Base-by-base conservation (phyloP, 164 flowering plant species). In the Sedum album region DNA sequence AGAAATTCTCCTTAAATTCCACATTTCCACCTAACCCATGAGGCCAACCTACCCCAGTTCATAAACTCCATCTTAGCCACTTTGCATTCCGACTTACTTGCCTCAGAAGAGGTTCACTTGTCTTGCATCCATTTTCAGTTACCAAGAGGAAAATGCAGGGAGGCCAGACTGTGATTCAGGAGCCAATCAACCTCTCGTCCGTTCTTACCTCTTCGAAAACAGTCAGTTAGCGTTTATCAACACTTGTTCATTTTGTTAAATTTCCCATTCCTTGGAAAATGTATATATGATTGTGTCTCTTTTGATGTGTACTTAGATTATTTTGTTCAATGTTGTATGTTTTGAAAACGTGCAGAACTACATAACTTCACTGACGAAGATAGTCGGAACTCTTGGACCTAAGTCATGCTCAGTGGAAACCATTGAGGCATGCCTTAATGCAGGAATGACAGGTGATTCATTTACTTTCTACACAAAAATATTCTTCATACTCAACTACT, bases 341-440 rank as follows among this genome's bases (percentile, higher is more conserved):
- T 10, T 4, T 15, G 41, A n/a, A n/a, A n/a, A 42, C 18, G 65
- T 63, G 78, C 77, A 88, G 91, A 79, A 31, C 69, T 80, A 82
- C 70, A 86, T 84, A 53, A 84, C 95, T n/a, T 84, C 95, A 42
- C 82, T 87, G 92, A 83, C 95, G 6, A 89, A 84, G 78, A 84
- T 89, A 26, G 86, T 89, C 0, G 92, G 92, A 26, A 89, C 92
- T 6, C 81, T 89, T 0, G 95, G 95, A 25, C 83, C 84, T 11
- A 84, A 80, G 62, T 87, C 91, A 2, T 79, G 82, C 44, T 75
- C 86, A 0, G 90, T 85, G 1, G 95, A 87, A 68, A 74, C 75
- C 23, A 82, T 88, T 33, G 78, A 85, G 46, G 79, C 51, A 2
- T 86, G 91, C 61, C 76, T 85, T 26, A 77, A 82, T 5, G 91